phyloP scores from a whole-genome alignment of 441 rosid species.

The Lepidium campestre region DNA sequence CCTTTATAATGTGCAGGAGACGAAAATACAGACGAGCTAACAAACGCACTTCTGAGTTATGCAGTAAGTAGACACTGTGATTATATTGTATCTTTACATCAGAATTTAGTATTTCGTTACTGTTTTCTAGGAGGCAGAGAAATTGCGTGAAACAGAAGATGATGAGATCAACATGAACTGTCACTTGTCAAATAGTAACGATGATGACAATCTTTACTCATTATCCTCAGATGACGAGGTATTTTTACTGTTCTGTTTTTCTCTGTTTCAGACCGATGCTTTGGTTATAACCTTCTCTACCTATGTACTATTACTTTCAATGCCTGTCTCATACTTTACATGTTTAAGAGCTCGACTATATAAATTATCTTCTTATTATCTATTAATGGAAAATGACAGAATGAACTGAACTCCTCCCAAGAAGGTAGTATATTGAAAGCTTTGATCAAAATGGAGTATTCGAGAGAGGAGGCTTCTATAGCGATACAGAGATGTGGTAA shows the following conservation, averaged over 20 bases:
- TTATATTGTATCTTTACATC: not conserved
- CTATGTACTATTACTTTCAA: not conserved
- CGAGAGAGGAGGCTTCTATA: conserved; percentile 42
- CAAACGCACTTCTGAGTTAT: conserved; percentile 53
- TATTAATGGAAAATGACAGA: not conserved
- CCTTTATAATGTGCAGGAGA: conserved; percentile 43
- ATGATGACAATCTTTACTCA: not conserved
- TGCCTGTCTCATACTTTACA: not conserved
- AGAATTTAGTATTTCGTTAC: not conserved
- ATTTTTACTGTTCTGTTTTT: not conserved
- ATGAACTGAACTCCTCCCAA: not conserved
- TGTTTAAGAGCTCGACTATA: not conserved
- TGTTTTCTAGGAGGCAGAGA: conserved; percentile 12
- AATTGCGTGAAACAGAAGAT: not conserved
- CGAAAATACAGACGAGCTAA: conserved; percentile 42
- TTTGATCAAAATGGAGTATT: conserved; percentile 10
- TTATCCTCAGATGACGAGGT: conserved; percentile 19
- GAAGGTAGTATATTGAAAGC: conserved; percentile 3
- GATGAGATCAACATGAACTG: not conserved
- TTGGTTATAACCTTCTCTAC: not conserved
- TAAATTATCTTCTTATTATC: not conserved
- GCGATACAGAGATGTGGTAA: conserved; percentile 88
- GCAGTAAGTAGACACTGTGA: conserved; percentile 28
- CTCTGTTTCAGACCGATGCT: not conserved
- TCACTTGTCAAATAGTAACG: not conserved